Base-by-base conservation (phyloP, 129 eudicot genomes). In the Saposhnikovia divaricata region DNA sequence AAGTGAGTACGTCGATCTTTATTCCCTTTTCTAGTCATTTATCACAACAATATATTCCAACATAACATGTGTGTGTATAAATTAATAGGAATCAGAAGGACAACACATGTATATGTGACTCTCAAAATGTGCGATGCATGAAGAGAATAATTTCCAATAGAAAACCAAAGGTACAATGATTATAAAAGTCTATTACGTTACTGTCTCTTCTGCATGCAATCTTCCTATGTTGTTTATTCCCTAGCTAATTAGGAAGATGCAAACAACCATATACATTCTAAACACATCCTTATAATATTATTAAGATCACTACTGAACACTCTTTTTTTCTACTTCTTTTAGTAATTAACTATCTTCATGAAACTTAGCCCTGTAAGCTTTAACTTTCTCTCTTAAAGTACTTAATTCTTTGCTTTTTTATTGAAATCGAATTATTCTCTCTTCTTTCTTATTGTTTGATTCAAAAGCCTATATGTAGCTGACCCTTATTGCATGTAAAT, bases 401-500 rank as follows among this genome's bases (percentile, higher is more conserved):
- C 53, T 46, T 39, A 18, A 72, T 72, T 27, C 61, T 45, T n/a
- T 73, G 55, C 77, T 75, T 75, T 74, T 74, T 48, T 1, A 68
- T 27, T 68, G 23, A 68, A 71, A 71, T 71, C 28, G 0, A 37
- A 71, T 71, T 39, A 71, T 71, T 69, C 74, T 25, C 40, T 65
- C 9, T 34, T 78, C 75, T 87, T 83, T 79, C 87, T 81, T 82
- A 75, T 84, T 68, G 70, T 66, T 73, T 76, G 75, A 27, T 38
- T 72, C 80, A 81, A 80, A 85, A 84, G 86, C 34, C 11, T 68
- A 34, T 13, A 31, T 18, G 84, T 77, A 83, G 82, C 82, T 83
- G 91, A 84, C 86, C 81, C 84, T 69, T 79, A 66, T 63, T 77
- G 42, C 37, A 78, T 82, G 81, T 80, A 84, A 85, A 79, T 47